Percentiles rank a stretch among this genome's conserved stretches.
phyloP scores from a whole-genome alignment of 768 basidiomycete species.

The Xerocomellus intermedius region DNA sequence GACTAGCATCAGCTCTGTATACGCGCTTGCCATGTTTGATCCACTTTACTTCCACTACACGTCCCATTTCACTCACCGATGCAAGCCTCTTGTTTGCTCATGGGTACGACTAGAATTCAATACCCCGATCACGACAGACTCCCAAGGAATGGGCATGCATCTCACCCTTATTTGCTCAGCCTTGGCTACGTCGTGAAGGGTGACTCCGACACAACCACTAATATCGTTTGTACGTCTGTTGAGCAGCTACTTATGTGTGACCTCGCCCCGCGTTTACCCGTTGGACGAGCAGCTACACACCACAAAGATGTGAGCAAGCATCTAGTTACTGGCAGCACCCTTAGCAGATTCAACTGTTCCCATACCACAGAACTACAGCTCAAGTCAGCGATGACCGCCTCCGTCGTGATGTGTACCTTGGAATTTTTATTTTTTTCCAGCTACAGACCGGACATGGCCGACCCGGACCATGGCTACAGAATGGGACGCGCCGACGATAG shows the following conservation, averaged over 20 bases:
- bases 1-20: constrained; percentile 27
- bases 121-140: neutral
- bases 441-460: neutral
- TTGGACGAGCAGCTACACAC: neutral
- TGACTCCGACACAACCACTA: neutral
- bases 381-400: neutral
- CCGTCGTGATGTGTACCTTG: neutral
- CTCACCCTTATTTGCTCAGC: neutral
- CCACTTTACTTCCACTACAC: neutral
- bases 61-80: constrained; percentile 1
- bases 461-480: neutral
- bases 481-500: neutral
- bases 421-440: no score
- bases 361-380: no score
- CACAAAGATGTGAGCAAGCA: neutral
- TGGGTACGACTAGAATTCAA: neutral
- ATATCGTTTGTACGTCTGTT: neutral
- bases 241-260: neutral
- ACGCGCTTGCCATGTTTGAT: constrained; percentile 11
- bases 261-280: neutral
- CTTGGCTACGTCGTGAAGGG: neutral
- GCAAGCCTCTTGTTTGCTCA: neutral
- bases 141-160: neutral
- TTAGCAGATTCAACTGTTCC: neutral
- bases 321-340: neutral